phyloP scores from a whole-genome alignment of 139 green algal species.

The Closterium sp. region DNA sequence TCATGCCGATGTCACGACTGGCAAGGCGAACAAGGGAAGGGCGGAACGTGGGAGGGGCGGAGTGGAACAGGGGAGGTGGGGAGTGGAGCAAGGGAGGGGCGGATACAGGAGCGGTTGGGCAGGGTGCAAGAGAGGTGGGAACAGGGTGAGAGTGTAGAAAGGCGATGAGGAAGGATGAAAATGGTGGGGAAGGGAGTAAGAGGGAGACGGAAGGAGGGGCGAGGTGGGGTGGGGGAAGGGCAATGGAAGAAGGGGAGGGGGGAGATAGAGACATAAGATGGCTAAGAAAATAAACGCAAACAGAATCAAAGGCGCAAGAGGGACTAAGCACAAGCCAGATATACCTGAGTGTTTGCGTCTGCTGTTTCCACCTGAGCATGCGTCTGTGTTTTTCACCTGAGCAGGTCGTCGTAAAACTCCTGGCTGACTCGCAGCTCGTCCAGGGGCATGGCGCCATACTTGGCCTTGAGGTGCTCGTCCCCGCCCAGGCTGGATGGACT shows the following conservation, averaged over 20 bases:
- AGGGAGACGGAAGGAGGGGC: neutral
- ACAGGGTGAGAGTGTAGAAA: too few species aligned
- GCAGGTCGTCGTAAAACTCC: slow-evolving; percentile 37
- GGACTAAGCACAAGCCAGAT: neutral
- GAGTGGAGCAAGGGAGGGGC: neutral
- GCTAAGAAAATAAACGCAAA: too few species aligned
- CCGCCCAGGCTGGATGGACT: neutral
- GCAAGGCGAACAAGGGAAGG: neutral
- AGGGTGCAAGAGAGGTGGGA: too few species aligned
- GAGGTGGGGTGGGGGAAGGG: too few species aligned
- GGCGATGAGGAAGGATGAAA: neutral
- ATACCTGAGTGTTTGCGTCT: neutral
- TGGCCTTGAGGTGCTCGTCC: slow-evolving; percentile 7
- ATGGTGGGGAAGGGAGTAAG: neutral
- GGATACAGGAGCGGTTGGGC: too few species aligned
- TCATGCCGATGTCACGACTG: slow-evolving; percentile 33
- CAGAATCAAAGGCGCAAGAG: too few species aligned
- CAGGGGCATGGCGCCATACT: slow-evolving; percentile 24
- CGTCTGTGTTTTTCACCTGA: slow-evolving; percentile 27
- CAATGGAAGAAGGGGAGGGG: too few species aligned
- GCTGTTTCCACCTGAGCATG: neutral
- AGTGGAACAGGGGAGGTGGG: too few species aligned
- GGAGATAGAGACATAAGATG: too few species aligned
- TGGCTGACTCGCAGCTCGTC: slow-evolving; percentile 33
- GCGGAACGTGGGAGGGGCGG: neutral